Percentiles rank a stretch among this genome's conserved stretches.
phyloP scores from a whole-genome alignment of 768 basidiomycete genomes.

The Pleurotus salmoneostramineus region DNA sequence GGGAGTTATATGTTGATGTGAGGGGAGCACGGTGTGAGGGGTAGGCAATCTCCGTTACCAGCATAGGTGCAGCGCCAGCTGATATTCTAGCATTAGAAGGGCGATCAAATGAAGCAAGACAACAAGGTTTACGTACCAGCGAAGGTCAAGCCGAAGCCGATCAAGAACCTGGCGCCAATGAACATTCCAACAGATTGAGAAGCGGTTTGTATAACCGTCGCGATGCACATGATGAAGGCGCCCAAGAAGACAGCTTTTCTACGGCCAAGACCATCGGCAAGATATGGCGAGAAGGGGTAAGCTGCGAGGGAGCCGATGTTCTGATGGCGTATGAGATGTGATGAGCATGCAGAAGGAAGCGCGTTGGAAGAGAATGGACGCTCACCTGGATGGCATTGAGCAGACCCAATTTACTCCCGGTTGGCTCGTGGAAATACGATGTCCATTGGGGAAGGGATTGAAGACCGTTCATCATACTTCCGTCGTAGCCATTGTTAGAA shows the following conservation, averaged over 20 bases:
- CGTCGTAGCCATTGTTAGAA: constrained; percentile 37
- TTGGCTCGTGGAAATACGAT: neutral
- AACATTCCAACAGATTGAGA: constrained; percentile 28
- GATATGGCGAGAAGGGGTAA: constrained; percentile 1
- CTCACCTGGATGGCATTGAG: constrained; percentile 1
- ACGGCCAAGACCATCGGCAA: constrained; percentile 2
- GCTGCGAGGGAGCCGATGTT: neutral
- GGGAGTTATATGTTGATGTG: constrained; percentile 28
- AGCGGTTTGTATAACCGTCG: constrained; percentile 25
- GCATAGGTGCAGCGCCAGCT: constrained; percentile 31
- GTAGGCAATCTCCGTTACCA: constrained; percentile 38
- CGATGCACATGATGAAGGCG: constrained; percentile 26
- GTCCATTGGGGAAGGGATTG: neutral
- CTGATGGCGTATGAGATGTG: neutral
- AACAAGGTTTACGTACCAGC: neutral
- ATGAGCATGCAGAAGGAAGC: neutral
- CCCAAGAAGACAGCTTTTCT: constrained; percentile 16
- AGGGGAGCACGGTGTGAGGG: constrained; percentile 35
- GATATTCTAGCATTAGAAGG: constrained; percentile 15
- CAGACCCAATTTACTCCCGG: neutral
- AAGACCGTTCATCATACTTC: constrained; percentile 5
- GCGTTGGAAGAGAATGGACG: too few relatives aligned
- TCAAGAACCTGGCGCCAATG: constrained; percentile 21
- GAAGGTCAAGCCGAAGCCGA: constrained; percentile 5
- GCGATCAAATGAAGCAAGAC: too few relatives aligned